phyloP scores from a whole-genome alignment of 2,329 filamentous ascomycete species.

The Scopulariopsis brevicaulis region DNA sequence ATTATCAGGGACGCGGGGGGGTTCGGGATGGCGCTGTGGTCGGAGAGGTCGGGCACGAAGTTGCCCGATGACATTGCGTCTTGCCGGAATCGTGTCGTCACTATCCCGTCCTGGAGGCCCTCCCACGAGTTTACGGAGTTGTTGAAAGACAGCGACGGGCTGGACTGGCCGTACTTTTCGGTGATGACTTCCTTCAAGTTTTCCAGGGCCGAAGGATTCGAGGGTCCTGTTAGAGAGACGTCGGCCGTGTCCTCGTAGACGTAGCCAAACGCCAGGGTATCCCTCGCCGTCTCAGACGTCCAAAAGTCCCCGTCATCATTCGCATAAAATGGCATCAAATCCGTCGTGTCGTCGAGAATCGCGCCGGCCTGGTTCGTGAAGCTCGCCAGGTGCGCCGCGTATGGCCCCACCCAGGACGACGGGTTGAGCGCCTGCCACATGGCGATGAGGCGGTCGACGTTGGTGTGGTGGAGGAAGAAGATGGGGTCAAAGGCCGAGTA shows the following conservation, averaged over 20 bases:
- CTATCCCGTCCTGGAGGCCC: background rate
- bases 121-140: background rate
- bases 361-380: constrained; percentile 44
- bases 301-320: constrained; percentile 48
- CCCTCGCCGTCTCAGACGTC: constrained; percentile 51
- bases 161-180: constrained; percentile 23
- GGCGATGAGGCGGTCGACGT: constrained; percentile 63
- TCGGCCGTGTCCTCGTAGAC: constrained; percentile 53
- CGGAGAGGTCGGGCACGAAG: constrained; percentile 7
- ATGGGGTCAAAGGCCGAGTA: constrained; percentile 71
- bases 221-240: constrained; percentile 16
- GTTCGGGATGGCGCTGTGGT: constrained; percentile 6
- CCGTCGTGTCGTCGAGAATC: constrained; percentile 22
- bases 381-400: constrained; percentile 41
- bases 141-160: constrained; percentile 11
- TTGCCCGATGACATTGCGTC: constrained; percentile 6
- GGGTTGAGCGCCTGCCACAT: constrained; percentile 71
- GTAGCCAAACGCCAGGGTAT: constrained; percentile 56
- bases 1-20: constrained; percentile 19
- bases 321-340: constrained; percentile 57
- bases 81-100: constrained; percentile 3
- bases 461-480: constrained; percentile 68
- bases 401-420: constrained; percentile 50
- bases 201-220: constrained; percentile 21
- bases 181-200: constrained; percentile 45